Percentiles rank a stretch among this genome's conserved stretches.
phyloP scores from a whole-genome alignment of 73 alveolate species.

The Paramecium sexaurelia region DNA sequence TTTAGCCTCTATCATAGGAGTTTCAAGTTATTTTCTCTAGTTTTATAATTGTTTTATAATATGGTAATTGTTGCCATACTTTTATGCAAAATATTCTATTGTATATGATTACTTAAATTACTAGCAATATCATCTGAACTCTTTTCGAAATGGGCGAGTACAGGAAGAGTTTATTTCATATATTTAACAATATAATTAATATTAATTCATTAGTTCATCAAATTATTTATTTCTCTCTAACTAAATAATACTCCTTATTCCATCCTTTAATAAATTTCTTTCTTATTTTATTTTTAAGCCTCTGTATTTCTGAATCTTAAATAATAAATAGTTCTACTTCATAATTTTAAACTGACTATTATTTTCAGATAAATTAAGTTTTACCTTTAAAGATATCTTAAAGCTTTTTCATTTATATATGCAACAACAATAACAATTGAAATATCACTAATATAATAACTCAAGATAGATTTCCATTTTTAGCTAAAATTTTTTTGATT shows the following conservation, averaged over 20 bases:
- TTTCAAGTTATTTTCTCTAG: neutral
- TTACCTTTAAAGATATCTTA: too few relatives aligned
- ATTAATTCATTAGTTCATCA: conserved; percentile 8
- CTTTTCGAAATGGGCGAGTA: neutral
- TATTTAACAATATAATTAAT: neutral
- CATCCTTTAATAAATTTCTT: neutral
- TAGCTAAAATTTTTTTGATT: too few relatives aligned
- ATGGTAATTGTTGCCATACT: neutral
- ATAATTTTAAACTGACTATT: too few relatives aligned
- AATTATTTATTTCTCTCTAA: conserved; percentile 1
- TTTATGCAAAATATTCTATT: neutral
- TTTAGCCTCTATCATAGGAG: neutral
- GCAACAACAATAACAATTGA: too few relatives aligned
- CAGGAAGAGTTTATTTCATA: neutral
- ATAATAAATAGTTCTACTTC: neutral
- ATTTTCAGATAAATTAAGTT: too few relatives aligned
- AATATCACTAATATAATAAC: too few relatives aligned
- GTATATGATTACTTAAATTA: neutral
- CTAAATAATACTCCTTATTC: conserved; percentile 15
- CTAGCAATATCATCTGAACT: neutral
- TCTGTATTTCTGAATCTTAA: conserved; percentile 13
- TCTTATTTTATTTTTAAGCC: neutral
- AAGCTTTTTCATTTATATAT: too few relatives aligned
- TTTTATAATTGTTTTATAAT: neutral
- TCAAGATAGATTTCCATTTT: too few relatives aligned